These are phyloP conservation scores for Botrytis deweyae DNA, from an alignment of 2,329 filamentous ascomycete genomes.

Conservation along the genomic window DNA sequence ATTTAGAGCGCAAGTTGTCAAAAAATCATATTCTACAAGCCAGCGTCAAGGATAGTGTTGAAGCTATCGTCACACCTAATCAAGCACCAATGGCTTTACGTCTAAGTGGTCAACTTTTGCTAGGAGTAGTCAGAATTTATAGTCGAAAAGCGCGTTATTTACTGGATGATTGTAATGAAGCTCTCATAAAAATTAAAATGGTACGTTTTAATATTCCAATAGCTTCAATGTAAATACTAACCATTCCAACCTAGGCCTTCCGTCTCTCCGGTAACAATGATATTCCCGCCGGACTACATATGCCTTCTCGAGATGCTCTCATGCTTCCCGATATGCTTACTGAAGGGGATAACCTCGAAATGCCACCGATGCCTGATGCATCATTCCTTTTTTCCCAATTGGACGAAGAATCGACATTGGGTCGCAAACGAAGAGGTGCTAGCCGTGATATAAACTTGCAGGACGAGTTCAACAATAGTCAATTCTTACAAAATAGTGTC, in stretches of 20 bases:
- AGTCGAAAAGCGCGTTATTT: slow-evolving; percentile 95
- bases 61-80: slow-evolving; percentile 88
- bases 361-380: slow-evolving; percentile 83
- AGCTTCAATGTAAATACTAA: slow-evolving; percentile 38
- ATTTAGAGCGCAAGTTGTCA: slow-evolving; percentile 95
- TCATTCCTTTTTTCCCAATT: slow-evolving; percentile 78
- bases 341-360: slow-evolving; percentile 76
- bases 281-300: slow-evolving; percentile 76
- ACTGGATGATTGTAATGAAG: slow-evolving; percentile 95
- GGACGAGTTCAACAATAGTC: slow-evolving; percentile 71
- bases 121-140: slow-evolving; percentile 97
- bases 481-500: slow-evolving; percentile 72
- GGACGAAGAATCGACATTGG: slow-evolving; percentile 57
- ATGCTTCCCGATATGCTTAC: slow-evolving; percentile 91
- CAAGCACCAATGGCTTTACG: slow-evolving; percentile 94
- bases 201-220: slow-evolving; percentile 51
- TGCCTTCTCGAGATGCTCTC: slow-evolving; percentile 80
- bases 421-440: slow-evolving; percentile 57
- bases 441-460: slow-evolving; percentile 67
- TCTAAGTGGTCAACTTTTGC: slow-evolving; percentile 86
- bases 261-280: slow-evolving; percentile 93
- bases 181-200: slow-evolving; percentile 98
- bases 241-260: slow-evolving; percentile 67
- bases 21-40: slow-evolving; percentile 95
- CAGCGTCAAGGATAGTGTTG: slow-evolving; percentile 91